Base-by-base conservation (phyloP, 441 rosid species). In the Biscutella auriculata region DNA sequence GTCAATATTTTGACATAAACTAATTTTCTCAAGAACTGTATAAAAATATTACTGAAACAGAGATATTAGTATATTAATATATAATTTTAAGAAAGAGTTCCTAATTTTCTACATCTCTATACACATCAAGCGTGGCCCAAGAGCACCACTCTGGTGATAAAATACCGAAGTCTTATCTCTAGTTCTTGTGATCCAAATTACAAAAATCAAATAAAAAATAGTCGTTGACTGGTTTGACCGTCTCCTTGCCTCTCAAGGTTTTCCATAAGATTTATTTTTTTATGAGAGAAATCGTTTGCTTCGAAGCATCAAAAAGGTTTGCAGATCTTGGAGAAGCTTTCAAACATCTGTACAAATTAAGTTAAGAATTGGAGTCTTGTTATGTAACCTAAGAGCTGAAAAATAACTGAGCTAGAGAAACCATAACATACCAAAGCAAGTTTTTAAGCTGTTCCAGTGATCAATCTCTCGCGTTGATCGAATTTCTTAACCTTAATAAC, bases 361-460 rank as follows among this genome's bases (percentile, higher is more conserved):
- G 28, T 27, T 54, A 16, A 63, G 49, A 46, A 35, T 45, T 17
- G 27, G 54, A 36, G 45, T 46, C 11, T 14, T 5, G n/a, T 51
- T 6, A 8, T 25, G 16, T 21, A 42, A 41, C 8, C 1, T 7
- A 43, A 33, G 53, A 42, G 53, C 32, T 47, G 53, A 4, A 19
- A 19, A 19, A 19, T 19, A 19, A 19, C 23, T 19, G 23, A 19
- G 23, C 23, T 19, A 19, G 4, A 41, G 19, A 19, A 26, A 33
- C 32, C 36, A 15, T 5, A 15, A 27, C 66, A 59, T 56, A 68
- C 73, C 68, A 44, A n/a, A 62, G 26, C 37, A 62, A 21, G 52
- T 2, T 9, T 14, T 69, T 73, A 92, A 54, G 99, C 95, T 58
- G 93, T 93, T 76, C 99, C 99, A 6, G 96, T 83, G 61, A 93